Conservation (phyloP, 2,329 filamentous ascomycete species). For the Fusarium odoratissimum region DNA sequence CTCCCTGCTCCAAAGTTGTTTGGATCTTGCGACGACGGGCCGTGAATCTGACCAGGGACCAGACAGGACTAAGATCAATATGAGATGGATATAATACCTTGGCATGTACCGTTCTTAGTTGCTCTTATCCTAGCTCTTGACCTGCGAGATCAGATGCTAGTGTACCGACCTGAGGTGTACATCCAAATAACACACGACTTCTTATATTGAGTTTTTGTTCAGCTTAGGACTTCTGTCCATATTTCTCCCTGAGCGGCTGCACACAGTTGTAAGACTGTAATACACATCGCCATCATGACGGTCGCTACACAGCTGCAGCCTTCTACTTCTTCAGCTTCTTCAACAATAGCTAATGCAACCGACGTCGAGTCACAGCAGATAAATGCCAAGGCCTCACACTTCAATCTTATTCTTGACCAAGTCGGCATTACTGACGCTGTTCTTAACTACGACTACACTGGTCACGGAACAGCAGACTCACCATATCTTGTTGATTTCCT, state of each 20-base stretch:
- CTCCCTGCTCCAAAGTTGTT: neutral
- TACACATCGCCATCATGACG: conserved; percentile 3
- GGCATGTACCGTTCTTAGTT: neutral
- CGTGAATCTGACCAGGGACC: conserved; percentile 23
- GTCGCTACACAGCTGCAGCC: conserved; percentile 36
- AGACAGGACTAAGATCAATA: neutral
- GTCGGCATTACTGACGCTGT: conserved; percentile 68
- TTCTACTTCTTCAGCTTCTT: conserved; percentile 33
- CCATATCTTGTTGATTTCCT: conserved; percentile 78
- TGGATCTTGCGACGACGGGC: neutral
- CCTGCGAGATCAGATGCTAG: neutral
- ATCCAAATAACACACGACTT: neutral
- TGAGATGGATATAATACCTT: conserved; percentile 27
- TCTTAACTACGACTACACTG: conserved; percentile 65
- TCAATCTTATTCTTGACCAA: conserved; percentile 67
- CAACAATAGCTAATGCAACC: conserved; percentile 39
- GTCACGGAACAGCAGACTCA: conserved; percentile 72
- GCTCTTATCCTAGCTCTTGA: neutral
- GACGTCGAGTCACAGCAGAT: conserved; percentile 58
- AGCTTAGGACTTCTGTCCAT: neutral
- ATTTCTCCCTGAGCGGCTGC: neutral
- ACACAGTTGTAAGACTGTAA: neutral
- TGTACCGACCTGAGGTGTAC: neutral
- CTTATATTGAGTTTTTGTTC: neutral
- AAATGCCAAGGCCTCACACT: conserved; percentile 56